Evolutionary conservation across 140 eudicot genomes (phyloP), one percentile per base, ranked within the genome.

Genomic region (Eryngium alpinum): DNA sequence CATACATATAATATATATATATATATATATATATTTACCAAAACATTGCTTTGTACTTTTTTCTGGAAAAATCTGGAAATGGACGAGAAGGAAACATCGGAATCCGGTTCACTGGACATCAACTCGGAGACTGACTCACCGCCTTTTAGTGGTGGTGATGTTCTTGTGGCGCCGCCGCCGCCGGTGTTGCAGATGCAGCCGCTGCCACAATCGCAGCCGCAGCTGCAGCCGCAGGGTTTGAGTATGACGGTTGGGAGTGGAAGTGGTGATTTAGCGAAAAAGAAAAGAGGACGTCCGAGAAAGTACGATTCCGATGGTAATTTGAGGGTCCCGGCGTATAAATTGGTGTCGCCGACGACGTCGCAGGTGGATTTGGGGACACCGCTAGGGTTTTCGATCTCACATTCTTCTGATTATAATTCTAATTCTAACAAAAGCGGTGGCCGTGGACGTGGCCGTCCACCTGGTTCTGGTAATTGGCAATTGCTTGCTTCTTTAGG

Each of bases 221-320:
- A 29, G 77, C 80, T 65, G 75, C 57, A 71, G 34, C 77, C 86
- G 15, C 85, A 17, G 25, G 81, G 43, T 81, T 50, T 83, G 79
- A 81, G n/a, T 81, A 76, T 33, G 72, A 33, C 18, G 22, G 80
- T n/a, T 6, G 77, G 77, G 9, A 84, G 81, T 51, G 84, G 84
- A 28, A 66, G 78, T 81, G 82, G 78, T 66, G 89, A 79, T 66
- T 46, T 77, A 24, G 46, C 50, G 76, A 90, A 90, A 56, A 90
- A 88, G 87, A 90, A 88, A 74, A 81, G 91, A 32, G 94, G 94
- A 21, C 81, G 94, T 71, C 94, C 94, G 3, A 86, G 90, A 81
- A 90, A 90, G 85, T 90, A 88, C 51, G 94, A 90, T 28, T 67
- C 84, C 15, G 88, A 90, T 24, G 94, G 94, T n/a, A 90, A 90